Conservation (phyloP, 2,329 filamentous ascomycete genomes). For the Ilyonectria robusta region DNA sequence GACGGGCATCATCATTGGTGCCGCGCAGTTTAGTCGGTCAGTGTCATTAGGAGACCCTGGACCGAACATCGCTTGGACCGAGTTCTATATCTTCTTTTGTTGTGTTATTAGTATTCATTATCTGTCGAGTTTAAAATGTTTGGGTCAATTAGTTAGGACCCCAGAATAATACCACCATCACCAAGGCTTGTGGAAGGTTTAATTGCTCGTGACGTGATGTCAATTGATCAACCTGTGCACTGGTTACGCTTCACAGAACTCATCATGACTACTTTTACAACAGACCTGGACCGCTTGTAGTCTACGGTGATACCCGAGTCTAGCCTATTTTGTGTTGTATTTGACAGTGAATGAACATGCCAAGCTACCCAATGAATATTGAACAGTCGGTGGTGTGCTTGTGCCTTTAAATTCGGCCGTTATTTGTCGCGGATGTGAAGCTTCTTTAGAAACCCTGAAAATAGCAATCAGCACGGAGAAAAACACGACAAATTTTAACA, state of each 20-base stretch:
- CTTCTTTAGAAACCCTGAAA: no score
- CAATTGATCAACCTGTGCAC: background rate
- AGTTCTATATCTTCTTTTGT: background rate
- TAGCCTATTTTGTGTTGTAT: no score
- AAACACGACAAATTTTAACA: no score
- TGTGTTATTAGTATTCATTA: background rate
- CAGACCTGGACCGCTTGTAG: no score
- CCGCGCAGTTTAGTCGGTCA: background rate
- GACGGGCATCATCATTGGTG: background rate
- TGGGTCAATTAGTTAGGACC: background rate
- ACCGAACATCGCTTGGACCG: background rate
- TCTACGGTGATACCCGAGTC: no score
- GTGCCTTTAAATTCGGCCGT: no score
- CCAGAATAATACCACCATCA: background rate
- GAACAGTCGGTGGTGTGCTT: no score
- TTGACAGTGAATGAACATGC: no score
- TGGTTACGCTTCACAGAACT: background rate
- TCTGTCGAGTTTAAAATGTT: background rate
- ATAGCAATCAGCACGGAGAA: no score
- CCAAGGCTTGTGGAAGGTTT: background rate
- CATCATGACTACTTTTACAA: no score
- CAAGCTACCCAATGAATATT: no score
- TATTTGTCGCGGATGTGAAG: no score
- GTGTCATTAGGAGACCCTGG: background rate
- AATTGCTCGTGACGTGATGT: background rate